Evolutionary conservation across 345 rosid genomes (phyloP), one percentile per base, ranked within the genome.

Genomic region (Euphorbia peplus): DNA sequence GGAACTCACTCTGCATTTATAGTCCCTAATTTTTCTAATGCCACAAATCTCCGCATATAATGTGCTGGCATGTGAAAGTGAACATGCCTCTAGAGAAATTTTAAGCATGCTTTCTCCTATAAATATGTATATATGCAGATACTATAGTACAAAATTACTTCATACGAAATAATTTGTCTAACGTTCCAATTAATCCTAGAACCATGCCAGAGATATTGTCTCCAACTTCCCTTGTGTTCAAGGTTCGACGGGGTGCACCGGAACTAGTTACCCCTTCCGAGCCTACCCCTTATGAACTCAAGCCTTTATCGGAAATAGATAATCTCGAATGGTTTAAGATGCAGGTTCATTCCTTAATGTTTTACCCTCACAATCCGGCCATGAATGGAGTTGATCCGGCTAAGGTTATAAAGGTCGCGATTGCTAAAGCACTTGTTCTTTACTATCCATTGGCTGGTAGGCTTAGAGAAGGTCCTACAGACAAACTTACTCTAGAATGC

Each of bases 401-500:
- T 4, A 59, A 32, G 37, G 18, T 56, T n/a, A 26, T 56, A 12
- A 26, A 19, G n/a, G 32, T 14, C 1, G 60, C 60, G 4, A 35
- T 59, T 59, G 63, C 42, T 30, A 16, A 59, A 59, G 13, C 63
- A 30, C 63, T 59, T 29, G 63, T 59, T 9, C n/a, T 29, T 59
- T 59, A 59, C 42, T 59, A 59, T 30, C 63, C 41, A 8, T 29
- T 59, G 16, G 63, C 63, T 18, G 63, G 63, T 30, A 59, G 63
- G 24, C 63, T 59, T 10, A 59, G 63, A 30, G 63, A 59, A 59
- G 24, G 63, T 4, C 22, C 24, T 19, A 60, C 53, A 18, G 56
- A 68, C 3, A 73, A 73, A 60, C 76, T 73, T n/a, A 14, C 14
- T 21, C 68, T 73, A 16, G 76, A 73, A 4, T 73, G 76, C 19